phyloP scores from a whole-genome alignment of 1,139 yeast species.

The Yamadazyma atmosphaerica region DNA sequence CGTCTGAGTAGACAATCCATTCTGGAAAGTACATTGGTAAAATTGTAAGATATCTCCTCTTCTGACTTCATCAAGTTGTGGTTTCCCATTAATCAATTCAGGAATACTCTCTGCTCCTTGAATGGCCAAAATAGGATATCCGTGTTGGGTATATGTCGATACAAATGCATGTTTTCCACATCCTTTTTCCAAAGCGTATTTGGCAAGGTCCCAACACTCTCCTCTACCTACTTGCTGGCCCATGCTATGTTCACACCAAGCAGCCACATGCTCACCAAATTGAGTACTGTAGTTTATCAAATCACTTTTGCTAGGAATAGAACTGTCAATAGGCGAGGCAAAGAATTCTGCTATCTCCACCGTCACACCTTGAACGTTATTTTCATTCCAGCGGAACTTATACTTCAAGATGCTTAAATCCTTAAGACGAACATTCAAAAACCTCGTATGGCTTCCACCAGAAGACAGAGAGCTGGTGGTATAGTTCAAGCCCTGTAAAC shows the following conservation, averaged over 20 bases:
- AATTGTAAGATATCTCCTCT: conserved; percentile 46
- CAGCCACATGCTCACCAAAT: conserved; percentile 57
- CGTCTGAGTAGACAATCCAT: conserved; percentile 26
- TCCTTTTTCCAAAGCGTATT: conserved; percentile 58
- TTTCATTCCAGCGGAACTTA: conserved; percentile 47
- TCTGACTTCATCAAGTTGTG: conserved; percentile 37
- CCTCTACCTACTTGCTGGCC: conserved; percentile 67
- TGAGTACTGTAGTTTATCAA: conserved; percentile 40
- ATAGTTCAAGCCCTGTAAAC: conserved; percentile 37
- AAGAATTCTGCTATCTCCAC: conserved; percentile 36
- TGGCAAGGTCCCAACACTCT: conserved; percentile 80
- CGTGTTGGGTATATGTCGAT: conserved; percentile 56
- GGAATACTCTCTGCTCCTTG: conserved; percentile 25
- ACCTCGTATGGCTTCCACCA: conserved; percentile 19
- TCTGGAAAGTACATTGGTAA: conserved; percentile 43
- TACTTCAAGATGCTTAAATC: conserved; percentile 54
- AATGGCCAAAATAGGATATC: conserved; percentile 51
- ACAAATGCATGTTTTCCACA: conserved; percentile 66
- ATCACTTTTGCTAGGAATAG: conserved; percentile 37
- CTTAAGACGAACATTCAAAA: conserved; percentile 39
- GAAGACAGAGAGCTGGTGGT: conserved; percentile 24
- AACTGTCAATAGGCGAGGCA: conserved; percentile 49
- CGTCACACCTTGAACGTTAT: conserved; percentile 19
- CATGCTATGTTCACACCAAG: conserved; percentile 58
- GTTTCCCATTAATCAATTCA: conserved; percentile 15